Evolutionary conservation across 75 land plant species (phyloP), one percentile per base, ranked within the genome.

Genomic region (Pinus taeda): DNA sequence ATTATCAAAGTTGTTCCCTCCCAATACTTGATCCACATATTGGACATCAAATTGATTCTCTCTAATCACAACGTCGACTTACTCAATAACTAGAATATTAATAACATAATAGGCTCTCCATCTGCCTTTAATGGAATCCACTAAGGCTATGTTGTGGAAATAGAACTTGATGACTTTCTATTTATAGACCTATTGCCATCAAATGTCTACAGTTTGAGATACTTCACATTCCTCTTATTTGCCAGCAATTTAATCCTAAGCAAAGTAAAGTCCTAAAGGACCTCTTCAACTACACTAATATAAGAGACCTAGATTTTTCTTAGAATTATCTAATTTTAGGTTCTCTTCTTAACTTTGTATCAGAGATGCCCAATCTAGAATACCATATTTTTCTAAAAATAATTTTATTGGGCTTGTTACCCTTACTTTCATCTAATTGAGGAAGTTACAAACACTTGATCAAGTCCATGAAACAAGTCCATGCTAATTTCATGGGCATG

Each of bases 351-450:
- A 76, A 81, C 6, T 64, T 79, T 15, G 4, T 71, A 14, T 21
- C 76, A 30, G 74, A 73, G 57, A 80, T 92, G 63, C 1, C 76
- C 13, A 71, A 65, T 18, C 75, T 92, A 11, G 56, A 60, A 18
- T 5, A 4, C 1, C 90, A 37, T 87, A 92, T 55, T 61, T 92
- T 21, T 82, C 92, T 11, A 1, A 20, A 55, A 88, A 88, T 82
- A 86, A 81, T 60, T 88, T 92, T 71, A 24, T 82, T 15, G 93
- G 93, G 20, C 72, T 39, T n/a, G 80, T 92, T 59, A 90, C 92
- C 6, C 30, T 26, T 13, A 81, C 76, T n/a, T 78, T 85, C 61
- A 90, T 83, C 18, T 15, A 75, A 15, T 71, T 90, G 12, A 85
- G 87, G 13, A 60, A 61, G 9, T 73, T 90, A 14, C 80, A 73